These are phyloP conservation scores for Cnidoscolus chayamansa DNA, from an alignment of 441 rosid species.

Conservation along the genomic window DNA sequence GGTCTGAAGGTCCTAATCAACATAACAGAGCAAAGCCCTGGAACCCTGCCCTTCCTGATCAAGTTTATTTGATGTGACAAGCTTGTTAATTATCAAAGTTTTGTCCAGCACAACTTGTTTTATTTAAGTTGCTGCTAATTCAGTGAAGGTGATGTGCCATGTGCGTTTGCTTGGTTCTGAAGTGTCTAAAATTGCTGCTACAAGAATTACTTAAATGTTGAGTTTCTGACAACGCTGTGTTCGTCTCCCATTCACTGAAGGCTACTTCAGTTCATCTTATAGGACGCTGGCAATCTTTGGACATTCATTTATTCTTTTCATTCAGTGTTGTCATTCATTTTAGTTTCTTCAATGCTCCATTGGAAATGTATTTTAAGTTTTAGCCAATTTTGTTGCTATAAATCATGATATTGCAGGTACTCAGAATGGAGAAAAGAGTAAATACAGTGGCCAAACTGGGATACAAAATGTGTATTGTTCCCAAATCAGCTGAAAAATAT, in stretches of 20 bases:
- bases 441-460: constrained; percentile 73
- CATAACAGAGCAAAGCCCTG: too few relatives aligned
- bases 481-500: constrained; percentile 51
- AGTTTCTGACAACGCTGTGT: too few relatives aligned
- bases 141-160: too few relatives aligned
- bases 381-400: not conserved
- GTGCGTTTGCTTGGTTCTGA: not conserved
- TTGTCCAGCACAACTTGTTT: not conserved
- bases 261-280: not conserved
- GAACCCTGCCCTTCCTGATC: not conserved
- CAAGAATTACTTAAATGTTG: not conserved
- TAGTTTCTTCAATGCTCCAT: not conserved
- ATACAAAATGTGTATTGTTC: constrained; percentile 67
- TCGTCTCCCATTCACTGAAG: not conserved
- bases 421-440: constrained; percentile 78
- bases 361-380: not conserved
- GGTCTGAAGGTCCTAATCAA: too few relatives aligned
- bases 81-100: not conserved
- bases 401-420: constrained; percentile 41
- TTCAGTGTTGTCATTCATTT: not conserved
- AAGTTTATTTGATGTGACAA: not conserved
- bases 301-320: not conserved
- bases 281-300: not conserved
- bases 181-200: not conserved
- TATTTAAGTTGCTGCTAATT: not conserved